These are phyloP conservation scores for Mycena olivaceomarginata DNA, from an alignment of 768 basidiomycete genomes.

Conservation along the genomic window DNA sequence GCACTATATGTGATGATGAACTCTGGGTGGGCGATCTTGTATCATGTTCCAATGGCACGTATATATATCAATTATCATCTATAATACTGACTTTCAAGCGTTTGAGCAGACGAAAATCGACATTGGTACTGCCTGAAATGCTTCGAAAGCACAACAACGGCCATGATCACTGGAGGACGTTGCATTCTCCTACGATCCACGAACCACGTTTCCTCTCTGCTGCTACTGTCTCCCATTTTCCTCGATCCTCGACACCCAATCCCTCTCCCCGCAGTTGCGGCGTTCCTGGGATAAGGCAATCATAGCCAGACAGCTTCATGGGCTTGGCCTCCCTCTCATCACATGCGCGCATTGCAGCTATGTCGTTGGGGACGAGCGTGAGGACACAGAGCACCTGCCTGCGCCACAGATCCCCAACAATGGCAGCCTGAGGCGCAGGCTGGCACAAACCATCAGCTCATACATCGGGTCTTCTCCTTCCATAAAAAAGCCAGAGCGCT, in stretches of 20 bases:
- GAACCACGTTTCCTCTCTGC: slow-evolving; percentile 31
- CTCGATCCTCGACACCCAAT: slow-evolving; percentile 30
- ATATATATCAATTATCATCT: slow-evolving; percentile 12
- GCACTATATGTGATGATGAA: slow-evolving; percentile 32
- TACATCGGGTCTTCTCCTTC: slow-evolving; percentile 28
- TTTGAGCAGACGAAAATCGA: slow-evolving; percentile 27
- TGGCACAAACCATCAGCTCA: slow-evolving; percentile 29
- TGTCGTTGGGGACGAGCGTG: slow-evolving; percentile 33
- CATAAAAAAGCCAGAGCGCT: slow-evolving; percentile 15
- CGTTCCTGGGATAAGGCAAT: slow-evolving; percentile 35
- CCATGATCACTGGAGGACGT: slow-evolving; percentile 38
- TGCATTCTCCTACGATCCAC: slow-evolving; percentile 35
- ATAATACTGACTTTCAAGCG: slow-evolving; percentile 7
- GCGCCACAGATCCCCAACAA: slow-evolving; percentile 21
- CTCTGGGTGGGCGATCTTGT: slow-evolving; percentile 29
- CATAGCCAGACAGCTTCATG: slow-evolving; percentile 29
- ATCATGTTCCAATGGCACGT: slow-evolving; percentile 35
- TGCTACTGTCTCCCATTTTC: slow-evolving; percentile 31
- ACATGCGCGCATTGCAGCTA: slow-evolving; percentile 35
- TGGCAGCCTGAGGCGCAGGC: slow-evolving; percentile 26
- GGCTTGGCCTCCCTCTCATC: slow-evolving; percentile 29
- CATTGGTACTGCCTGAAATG: slow-evolving; percentile 38
- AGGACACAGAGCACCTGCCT: slow-evolving; percentile 20
- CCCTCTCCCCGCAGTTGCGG: slow-evolving; percentile 27
- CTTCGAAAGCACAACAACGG: slow-evolving; percentile 28